phyloP scores from a whole-genome alignment of 192 early-diverging fungal genomes.

The Paraglomus occultum region DNA sequence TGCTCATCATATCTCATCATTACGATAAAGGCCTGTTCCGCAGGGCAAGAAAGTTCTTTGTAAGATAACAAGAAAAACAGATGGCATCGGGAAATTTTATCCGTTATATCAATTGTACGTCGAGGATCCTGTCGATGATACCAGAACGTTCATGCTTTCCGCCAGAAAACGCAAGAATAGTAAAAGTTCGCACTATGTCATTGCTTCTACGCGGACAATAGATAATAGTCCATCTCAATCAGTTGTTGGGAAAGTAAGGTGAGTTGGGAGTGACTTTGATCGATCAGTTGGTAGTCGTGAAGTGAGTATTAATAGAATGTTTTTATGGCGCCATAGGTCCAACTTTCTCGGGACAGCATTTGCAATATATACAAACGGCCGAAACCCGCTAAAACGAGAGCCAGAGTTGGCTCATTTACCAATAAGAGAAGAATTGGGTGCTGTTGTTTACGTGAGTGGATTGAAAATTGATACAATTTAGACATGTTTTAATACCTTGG shows the following conservation, averaged over 20 bases:
- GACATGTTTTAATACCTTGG: neutral
- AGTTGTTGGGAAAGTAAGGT: slow-evolving; percentile 49
- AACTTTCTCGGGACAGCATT: slow-evolving; percentile 88
- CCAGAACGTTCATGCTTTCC: slow-evolving; percentile 55
- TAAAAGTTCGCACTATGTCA: slow-evolving; percentile 62
- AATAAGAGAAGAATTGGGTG: slow-evolving; percentile 67
- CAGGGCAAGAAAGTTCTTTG: slow-evolving; percentile 66
- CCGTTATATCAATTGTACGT: slow-evolving; percentile 71
- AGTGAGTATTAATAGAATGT: slow-evolving; percentile 27
- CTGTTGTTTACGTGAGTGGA: slow-evolving; percentile 69
- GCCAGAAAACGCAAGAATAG: slow-evolving; percentile 70
- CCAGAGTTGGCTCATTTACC: slow-evolving; percentile 35
- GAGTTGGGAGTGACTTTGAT: neutral
- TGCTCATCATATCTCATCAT: too few relatives aligned
- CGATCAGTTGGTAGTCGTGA: too few relatives aligned
- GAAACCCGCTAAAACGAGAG: slow-evolving; percentile 39
- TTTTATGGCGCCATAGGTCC: slow-evolving; percentile 52
- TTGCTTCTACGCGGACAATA: slow-evolving; percentile 39
- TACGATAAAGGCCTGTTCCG: slow-evolving; percentile 62
- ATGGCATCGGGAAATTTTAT: slow-evolving; percentile 61
- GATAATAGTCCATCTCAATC: slow-evolving; percentile 8
- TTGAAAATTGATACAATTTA: too few relatives aligned
- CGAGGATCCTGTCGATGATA: slow-evolving; percentile 46
- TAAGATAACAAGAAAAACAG: slow-evolving; percentile 59
- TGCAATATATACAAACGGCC: slow-evolving; percentile 63